These are phyloP conservation scores for Zygotorulaspora florentina DNA, from an alignment of 805 yeast genomes.

Conservation along the genomic window DNA sequence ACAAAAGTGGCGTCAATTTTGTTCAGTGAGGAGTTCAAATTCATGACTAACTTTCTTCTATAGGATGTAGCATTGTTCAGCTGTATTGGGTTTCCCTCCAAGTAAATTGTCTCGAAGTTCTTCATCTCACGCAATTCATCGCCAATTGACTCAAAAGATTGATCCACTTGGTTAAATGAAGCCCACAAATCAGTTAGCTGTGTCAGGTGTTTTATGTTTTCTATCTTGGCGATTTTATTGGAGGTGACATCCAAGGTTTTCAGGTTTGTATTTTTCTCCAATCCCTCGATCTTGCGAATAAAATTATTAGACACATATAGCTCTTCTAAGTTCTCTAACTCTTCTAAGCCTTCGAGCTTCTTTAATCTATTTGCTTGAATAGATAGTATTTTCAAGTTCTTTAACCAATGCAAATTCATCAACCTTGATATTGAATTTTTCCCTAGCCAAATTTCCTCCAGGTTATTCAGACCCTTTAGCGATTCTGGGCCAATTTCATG, in stretches of 20 bases:
- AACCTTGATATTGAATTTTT: constrained; percentile 69
- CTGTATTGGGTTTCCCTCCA: constrained; percentile 92
- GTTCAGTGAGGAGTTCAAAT: constrained; percentile 55
- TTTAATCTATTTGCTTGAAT: constrained; percentile 82
- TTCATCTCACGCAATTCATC: constrained; percentile 58
- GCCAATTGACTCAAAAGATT: constrained; percentile 63
- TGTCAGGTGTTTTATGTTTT: constrained; percentile 58
- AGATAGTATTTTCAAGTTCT: constrained; percentile 68
- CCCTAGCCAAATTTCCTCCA: constrained; percentile 88
- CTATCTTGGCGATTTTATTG: constrained; percentile 59
- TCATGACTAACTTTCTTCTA: constrained; percentile 72
- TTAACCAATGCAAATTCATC: constrained; percentile 55
- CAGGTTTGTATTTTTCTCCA: constrained; percentile 65
- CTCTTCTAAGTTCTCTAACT: constrained; percentile 70
- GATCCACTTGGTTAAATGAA: constrained; percentile 64
- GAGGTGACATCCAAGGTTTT: constrained; percentile 77
- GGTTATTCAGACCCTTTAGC: constrained; percentile 48
- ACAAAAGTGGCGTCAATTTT: constrained; percentile 92
- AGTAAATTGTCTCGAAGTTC: constrained; percentile 78
- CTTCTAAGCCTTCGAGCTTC: constrained; percentile 77
- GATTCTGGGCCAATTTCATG: constrained; percentile 41
- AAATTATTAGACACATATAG: constrained; percentile 85
- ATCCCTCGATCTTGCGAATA: constrained; percentile 66
- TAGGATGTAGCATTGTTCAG: constrained; percentile 68
- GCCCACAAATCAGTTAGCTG: constrained; percentile 94